Evolutionary conservation across 352 stramenopile species (phyloP).

Genomic region (Saprolegnia diclina): DNA sequence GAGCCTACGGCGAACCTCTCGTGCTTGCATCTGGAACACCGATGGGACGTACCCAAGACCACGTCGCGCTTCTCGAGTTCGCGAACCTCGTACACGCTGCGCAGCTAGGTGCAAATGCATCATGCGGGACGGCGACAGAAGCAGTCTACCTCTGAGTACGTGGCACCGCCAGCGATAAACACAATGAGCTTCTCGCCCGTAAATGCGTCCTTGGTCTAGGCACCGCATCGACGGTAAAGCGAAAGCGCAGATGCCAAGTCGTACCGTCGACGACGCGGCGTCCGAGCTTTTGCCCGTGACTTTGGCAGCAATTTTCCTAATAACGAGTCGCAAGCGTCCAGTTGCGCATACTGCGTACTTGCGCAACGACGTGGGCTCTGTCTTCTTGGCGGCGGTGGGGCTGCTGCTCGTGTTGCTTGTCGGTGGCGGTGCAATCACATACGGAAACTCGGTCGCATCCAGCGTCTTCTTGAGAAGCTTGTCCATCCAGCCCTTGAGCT

Average conservation of each 20-base stretch:
- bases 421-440: slow-evolving; percentile 70
- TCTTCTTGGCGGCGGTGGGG: slow-evolving; percentile 49
- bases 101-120: slow-evolving; percentile 37
- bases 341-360: slow-evolving; percentile 43
- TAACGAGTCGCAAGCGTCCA: background rate
- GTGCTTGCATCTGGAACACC: too few species aligned
- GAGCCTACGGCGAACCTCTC: slow-evolving; percentile 25
- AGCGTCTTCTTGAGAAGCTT: slow-evolving; percentile 60
- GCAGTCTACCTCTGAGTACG: slow-evolving; percentile 87
- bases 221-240: background rate
- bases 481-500: slow-evolving; percentile 54
- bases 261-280: slow-evolving; percentile 27
- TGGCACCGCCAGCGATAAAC: slow-evolving; percentile 91
- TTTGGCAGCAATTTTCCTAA: slow-evolving; percentile 25
- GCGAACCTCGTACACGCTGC: slow-evolving; percentile 74
- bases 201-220: slow-evolving; percentile 52
- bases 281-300: background rate
- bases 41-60: slow-evolving; percentile 38
- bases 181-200: slow-evolving; percentile 90
- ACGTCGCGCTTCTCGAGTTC: slow-evolving; percentile 62
- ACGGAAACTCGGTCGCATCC: slow-evolving; percentile 65
- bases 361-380: slow-evolving; percentile 53
- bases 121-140: background rate
- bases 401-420: slow-evolving; percentile 26
- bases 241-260: slow-evolving; percentile 23